Percentiles rank a stretch among this genome's conserved stretches.
Evolutionary conservation across 2,329 filamentous ascomycete species (phyloP).

Genomic region (Phialophora expanda): DNA sequence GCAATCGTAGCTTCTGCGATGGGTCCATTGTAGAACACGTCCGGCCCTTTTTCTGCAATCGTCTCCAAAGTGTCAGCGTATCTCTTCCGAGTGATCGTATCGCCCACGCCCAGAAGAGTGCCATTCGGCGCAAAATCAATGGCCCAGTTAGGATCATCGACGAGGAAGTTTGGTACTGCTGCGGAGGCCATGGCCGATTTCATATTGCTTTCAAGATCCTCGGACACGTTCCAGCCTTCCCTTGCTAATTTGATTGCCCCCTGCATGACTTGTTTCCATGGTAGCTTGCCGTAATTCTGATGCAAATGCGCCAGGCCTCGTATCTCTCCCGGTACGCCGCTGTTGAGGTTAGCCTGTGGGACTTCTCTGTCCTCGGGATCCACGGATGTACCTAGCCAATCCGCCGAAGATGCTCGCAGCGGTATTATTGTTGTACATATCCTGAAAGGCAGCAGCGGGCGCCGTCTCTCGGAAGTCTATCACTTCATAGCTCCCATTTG

Average conservation of each 20-base stretch:
- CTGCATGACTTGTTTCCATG: constrained; percentile 73
- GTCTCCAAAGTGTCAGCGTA: constrained; percentile 80
- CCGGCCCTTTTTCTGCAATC: constrained; percentile 73
- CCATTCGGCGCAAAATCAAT: constrained; percentile 88
- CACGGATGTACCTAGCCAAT: constrained; percentile 60
- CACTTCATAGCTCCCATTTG: constrained; percentile 77
- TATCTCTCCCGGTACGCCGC: constrained; percentile 65
- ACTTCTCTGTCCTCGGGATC: background rate
- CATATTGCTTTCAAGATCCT: constrained; percentile 79
- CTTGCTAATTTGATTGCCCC: constrained; percentile 77
- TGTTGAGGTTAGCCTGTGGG: constrained; percentile 39
- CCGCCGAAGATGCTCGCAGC: constrained; percentile 72
- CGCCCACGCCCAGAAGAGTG: constrained; percentile 70
- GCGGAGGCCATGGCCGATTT: constrained; percentile 52
- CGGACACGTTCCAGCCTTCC: constrained; percentile 73
- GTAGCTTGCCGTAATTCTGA: constrained; percentile 61
- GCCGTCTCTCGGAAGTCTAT: constrained; percentile 91
- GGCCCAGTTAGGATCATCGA: constrained; percentile 78
- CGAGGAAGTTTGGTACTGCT: constrained; percentile 67
- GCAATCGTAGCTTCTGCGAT: constrained; percentile 76
- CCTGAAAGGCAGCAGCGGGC: constrained; percentile 76
- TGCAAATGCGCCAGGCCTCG: constrained; percentile 81
- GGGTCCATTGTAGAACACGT: constrained; percentile 74
- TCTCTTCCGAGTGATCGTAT: constrained; percentile 78
- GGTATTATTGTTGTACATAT: constrained; percentile 81